Evolutionary conservation across 345 rosid genomes (phyloP), one percentile per base, ranked within the genome.

Genomic region (Eucalyptus virginea): DNA sequence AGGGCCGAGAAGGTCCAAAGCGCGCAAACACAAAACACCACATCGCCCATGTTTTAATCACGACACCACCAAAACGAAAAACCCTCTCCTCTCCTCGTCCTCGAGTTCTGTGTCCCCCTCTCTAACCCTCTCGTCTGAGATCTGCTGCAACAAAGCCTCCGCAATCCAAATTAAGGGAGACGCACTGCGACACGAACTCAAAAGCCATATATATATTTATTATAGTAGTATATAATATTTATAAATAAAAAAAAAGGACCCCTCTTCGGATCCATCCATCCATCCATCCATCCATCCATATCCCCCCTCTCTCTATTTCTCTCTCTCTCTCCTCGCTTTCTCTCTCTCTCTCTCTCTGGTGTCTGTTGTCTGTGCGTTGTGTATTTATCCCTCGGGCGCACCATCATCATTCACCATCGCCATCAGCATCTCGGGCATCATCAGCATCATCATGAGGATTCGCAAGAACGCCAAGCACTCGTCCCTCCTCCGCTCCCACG

Each of bases 381-480:
- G 77, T 65, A 65, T 65, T 65, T 65, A 65, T 65, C 37, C 40
- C 77, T 32, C 40, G 77, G 77, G 77, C 77, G 77, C 77, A 65
- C 32, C 77, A 65, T n/a, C 77, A 62, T 28, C 67, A 28, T 28
- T 28, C 67, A 1, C 30, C 77, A 34, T 69, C 81, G 3, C 21
- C 81, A n/a, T 67, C 45, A 10, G 40, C 81, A 37, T 34, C 81
- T 4, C 5, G 37, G 24, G 42, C 83, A 11, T 37, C 81, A 18
- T 69, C 81, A 4, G 34, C 80, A 52, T 49, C n/a, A 81, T 69
- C 88, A 97, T 97, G 99, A 95, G 98, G 98, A 97, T 97, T 93
- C 94, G 99, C 62, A 97, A 97, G 96, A 94, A 97, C 97, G 94
- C 93, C 52, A 94, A 95, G 92, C 93, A 93, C 86, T 91, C 96